phyloP scores from a whole-genome alignment of 306 rosid species.

The Cicer bijugum region DNA sequence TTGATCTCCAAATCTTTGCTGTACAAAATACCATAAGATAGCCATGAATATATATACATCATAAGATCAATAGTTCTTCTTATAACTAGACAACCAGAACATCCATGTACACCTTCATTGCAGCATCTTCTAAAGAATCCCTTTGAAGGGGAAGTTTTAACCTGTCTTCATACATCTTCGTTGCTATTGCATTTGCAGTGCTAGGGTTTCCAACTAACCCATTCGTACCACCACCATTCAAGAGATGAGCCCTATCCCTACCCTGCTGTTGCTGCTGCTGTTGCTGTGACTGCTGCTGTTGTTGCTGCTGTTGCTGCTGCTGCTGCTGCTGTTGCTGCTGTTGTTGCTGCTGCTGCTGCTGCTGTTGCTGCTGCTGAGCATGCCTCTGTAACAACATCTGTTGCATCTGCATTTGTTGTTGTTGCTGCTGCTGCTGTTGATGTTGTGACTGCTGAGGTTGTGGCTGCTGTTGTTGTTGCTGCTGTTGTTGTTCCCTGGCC shows the following conservation, averaged over 20 bases:
- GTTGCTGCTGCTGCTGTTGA: constrained; percentile 61
- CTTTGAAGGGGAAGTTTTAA: constrained; percentile 89
- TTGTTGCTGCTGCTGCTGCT: constrained; percentile 67
- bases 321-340: constrained; percentile 65
- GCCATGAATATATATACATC: constrained; percentile 40
- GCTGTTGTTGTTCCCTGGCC: constrained; percentile 91
- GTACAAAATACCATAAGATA: constrained; percentile 45
- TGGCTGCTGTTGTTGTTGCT: constrained; percentile 69
- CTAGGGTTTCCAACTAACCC: constrained; percentile 88
- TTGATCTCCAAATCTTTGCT: constrained; percentile 92
- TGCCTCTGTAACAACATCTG: constrained; percentile 71
- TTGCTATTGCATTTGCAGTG: constrained; percentile 91
- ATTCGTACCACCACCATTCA: constrained; percentile 77
- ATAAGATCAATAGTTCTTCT: constrained; percentile 23
- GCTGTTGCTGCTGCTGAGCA: constrained; percentile 70
- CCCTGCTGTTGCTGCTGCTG: constrained; percentile 70
- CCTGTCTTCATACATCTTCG: constrained; percentile 93
- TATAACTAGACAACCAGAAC: constrained; percentile 38
- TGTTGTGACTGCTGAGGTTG: constrained; percentile 68
- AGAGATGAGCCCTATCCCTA: constrained; percentile 88
- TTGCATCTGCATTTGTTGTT: constrained; percentile 72
- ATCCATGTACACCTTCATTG: constrained; percentile 78
- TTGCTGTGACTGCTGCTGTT: constrained; percentile 64
- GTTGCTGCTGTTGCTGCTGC: constrained; percentile 51
- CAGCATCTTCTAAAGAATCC: constrained; percentile 89